A percentile compares a stretch with the other conserved stretches of the same genome.
Conservation (phyloP, 345 rosid genomes). For the Pugionium dolabratum region DNA sequence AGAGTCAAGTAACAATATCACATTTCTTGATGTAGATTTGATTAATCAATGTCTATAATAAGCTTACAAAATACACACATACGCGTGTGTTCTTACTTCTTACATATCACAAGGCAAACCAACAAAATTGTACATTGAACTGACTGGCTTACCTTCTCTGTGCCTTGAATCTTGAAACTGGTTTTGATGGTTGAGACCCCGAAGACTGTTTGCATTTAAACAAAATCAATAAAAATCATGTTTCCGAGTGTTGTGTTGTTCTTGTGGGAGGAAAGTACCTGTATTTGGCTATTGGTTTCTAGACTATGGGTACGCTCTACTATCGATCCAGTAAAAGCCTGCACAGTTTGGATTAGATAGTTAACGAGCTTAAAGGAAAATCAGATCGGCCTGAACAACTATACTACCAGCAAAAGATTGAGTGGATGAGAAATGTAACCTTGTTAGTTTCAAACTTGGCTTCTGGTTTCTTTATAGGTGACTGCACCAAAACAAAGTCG, state of each 20-base stretch:
- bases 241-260: neutral
- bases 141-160: slow-evolving; percentile 52
- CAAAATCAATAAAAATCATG: slow-evolving; percentile 18
- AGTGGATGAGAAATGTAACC: slow-evolving; percentile 41
- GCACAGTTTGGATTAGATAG: slow-evolving; percentile 20
- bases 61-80: slow-evolving; percentile 16
- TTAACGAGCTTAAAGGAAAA: neutral
- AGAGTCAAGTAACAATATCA: slow-evolving; percentile 16
- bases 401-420: neutral
- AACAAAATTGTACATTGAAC: slow-evolving; percentile 17
- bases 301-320: slow-evolving; percentile 56
- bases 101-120: slow-evolving; percentile 16
- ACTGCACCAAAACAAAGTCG: slow-evolving; percentile 39
- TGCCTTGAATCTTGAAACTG: slow-evolving; percentile 80
- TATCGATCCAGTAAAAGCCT: slow-evolving; percentile 81
- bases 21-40: slow-evolving; percentile 2
- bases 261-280: slow-evolving; percentile 46
- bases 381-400: neutral
- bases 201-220: slow-evolving; percentile 48
- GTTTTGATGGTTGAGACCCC: slow-evolving; percentile 61
- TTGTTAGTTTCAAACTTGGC: slow-evolving; percentile 47
- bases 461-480: slow-evolving; percentile 44
- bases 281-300: slow-evolving; percentile 38
- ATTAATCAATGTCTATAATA: slow-evolving; percentile 18
- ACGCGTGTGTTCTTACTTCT: slow-evolving; percentile 18